These are phyloP conservation scores for Medicago truncatula DNA, from an alignment of 306 rosid species.

Conservation along the genomic window MtrunA17r5.0-ANR NC_053046.1:43405501-43406000, in stretches of 20 bases:
- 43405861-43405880: too few relatives aligned
- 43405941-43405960: too few relatives aligned
- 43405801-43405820: not conserved
- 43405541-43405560: slow-evolving; percentile 48
- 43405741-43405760: slow-evolving; percentile 30
- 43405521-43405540: slow-evolving; percentile 48
- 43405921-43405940: too few relatives aligned
- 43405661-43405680: slow-evolving; percentile 36
- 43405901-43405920: too few relatives aligned
- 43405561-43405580: slow-evolving; percentile 53
- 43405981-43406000: too few relatives aligned
- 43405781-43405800: not conserved
- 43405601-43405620: slow-evolving; percentile 54
- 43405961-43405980: too few relatives aligned
- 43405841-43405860: too few relatives aligned
- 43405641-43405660: slow-evolving; percentile 36
- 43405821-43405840: not conserved
- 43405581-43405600: slow-evolving; percentile 48
- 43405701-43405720: slow-evolving; percentile 31
- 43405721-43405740: slow-evolving; percentile 36
- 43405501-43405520: slow-evolving; percentile 54
- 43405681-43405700: slow-evolving; percentile 27
- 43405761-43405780: slow-evolving; percentile 28
- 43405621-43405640: slow-evolving; percentile 42
- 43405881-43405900: too few relatives aligned